Conservation (phyloP, 176 grass and related monocot genomes). For the Musa beccarii region DNA sequence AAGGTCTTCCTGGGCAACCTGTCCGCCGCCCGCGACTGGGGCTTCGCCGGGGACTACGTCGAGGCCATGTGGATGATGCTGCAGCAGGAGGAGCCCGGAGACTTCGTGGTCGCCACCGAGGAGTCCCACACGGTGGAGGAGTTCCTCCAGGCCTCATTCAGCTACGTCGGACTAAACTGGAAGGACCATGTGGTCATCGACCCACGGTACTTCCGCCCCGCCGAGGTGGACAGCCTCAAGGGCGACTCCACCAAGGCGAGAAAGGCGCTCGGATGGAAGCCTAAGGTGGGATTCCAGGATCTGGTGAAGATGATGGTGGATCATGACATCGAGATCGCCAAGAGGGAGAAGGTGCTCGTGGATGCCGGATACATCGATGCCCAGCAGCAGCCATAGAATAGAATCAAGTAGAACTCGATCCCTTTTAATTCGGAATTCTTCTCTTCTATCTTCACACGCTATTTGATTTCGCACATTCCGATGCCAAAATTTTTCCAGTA, state of each 20-base stretch:
- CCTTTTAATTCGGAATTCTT: too few relatives aligned
- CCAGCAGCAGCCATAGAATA: constrained; percentile 72
- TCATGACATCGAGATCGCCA: constrained; percentile 72
- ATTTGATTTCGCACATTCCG: too few relatives aligned
- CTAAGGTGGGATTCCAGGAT: constrained; percentile 75
- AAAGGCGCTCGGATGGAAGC: constrained; percentile 69
- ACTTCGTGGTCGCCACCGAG: constrained; percentile 85
- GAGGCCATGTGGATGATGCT: constrained; percentile 99
- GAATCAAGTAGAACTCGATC: background rate
- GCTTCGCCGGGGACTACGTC: constrained; percentile 86
- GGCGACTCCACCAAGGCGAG: constrained; percentile 77
- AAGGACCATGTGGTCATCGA: constrained; percentile 97
- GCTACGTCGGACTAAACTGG: constrained; percentile 68
- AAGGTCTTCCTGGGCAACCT: constrained; percentile 96
- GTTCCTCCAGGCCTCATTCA: constrained; percentile 70
- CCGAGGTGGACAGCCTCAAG: constrained; percentile 82
- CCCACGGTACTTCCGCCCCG: constrained; percentile 75
- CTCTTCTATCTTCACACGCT: too few relatives aligned
- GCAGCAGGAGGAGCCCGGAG: constrained; percentile 72
- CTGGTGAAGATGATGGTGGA: constrained; percentile 95
- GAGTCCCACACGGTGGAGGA: constrained; percentile 82
- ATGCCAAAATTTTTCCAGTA: too few relatives aligned
- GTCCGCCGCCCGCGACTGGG: constrained; percentile 82
- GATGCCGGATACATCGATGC: constrained; percentile 78
- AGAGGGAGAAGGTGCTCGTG: constrained; percentile 84